Conservation (phyloP, 176 grass and related monocot species). For the Oryza rufipogon region DNA sequence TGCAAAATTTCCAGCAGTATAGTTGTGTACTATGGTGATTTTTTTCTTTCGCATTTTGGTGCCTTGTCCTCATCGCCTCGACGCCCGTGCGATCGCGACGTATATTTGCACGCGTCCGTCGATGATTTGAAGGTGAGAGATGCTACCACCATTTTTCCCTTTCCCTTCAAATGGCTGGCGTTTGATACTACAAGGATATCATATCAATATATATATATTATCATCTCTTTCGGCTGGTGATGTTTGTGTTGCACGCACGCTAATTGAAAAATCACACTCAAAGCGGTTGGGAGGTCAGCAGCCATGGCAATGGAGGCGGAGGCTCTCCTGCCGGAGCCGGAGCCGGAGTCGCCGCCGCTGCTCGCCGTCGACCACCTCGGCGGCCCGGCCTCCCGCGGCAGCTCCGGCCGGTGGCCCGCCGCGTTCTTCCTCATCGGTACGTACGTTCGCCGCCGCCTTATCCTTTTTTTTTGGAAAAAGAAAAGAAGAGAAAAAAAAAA, state of each 20-base stretch:
- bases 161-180: background rate
- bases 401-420: constrained; percentile 53
- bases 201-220: background rate
- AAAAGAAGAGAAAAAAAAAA: too few relatives aligned
- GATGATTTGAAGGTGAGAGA: background rate
- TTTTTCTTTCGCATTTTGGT: background rate
- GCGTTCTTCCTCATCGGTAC: constrained; percentile 62
- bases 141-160: background rate
- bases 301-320: constrained; percentile 16
- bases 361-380: constrained; percentile 50
- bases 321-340: constrained; percentile 27
- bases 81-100: background rate
- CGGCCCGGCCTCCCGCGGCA: constrained; percentile 24
- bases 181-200: background rate
- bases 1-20: too few relatives aligned
- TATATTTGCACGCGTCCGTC: background rate
- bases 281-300: background rate
- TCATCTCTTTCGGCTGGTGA: background rate
- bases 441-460: too few relatives aligned
- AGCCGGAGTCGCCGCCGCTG: background rate
- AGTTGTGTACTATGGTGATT: too few relatives aligned
- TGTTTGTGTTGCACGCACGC: background rate
- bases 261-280: too few relatives aligned
- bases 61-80: background rate
- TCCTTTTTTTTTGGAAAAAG: too few relatives aligned